Conservation (phyloP, 2,329 filamentous ascomycete species). For the Cercospora brassicicola region DNA sequence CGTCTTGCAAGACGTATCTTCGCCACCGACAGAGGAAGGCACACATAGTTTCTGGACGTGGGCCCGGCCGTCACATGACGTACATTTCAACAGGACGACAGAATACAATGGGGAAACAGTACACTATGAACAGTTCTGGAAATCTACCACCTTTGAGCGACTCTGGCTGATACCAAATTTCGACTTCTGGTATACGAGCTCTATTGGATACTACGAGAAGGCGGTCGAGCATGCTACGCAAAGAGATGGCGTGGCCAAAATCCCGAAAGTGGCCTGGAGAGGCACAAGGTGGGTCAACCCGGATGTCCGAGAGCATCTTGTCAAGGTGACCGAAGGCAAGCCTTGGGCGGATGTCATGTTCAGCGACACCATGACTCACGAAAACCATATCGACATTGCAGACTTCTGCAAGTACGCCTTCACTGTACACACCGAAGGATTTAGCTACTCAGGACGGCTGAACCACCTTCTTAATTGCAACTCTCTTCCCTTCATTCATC, state of each 20-base stretch:
- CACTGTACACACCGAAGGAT: slow-evolving; percentile 34
- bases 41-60: slow-evolving; percentile 21
- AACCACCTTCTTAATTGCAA: slow-evolving; percentile 33
- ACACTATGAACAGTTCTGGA: slow-evolving; percentile 7
- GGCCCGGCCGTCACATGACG: slow-evolving; percentile 6
- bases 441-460: slow-evolving; percentile 32
- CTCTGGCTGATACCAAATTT: slow-evolving; percentile 23
- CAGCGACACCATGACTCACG: slow-evolving; percentile 23
- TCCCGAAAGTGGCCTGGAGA: slow-evolving; percentile 36
- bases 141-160: slow-evolving; percentile 6
- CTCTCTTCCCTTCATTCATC: slow-evolving; percentile 28
- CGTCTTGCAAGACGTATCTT: slow-evolving; percentile 20
- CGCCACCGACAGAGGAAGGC: slow-evolving; percentile 18
- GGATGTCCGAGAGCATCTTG: slow-evolving; percentile 34
- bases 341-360: slow-evolving; percentile 41
- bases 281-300: slow-evolving; percentile 34
- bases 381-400: slow-evolving; percentile 19
- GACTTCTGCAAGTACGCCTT: slow-evolving; percentile 34
- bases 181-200: slow-evolving; percentile 17
- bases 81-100: slow-evolving; percentile 11
- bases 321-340: slow-evolving; percentile 35
- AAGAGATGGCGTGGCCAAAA: slow-evolving; percentile 27
- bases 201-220: slow-evolving; percentile 19
- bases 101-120: slow-evolving; percentile 1
- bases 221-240: slow-evolving; percentile 13